Evolutionary conservation across 176 grass and related monocot genomes (phyloP).

Genomic region (Zea luxurians): DNA sequence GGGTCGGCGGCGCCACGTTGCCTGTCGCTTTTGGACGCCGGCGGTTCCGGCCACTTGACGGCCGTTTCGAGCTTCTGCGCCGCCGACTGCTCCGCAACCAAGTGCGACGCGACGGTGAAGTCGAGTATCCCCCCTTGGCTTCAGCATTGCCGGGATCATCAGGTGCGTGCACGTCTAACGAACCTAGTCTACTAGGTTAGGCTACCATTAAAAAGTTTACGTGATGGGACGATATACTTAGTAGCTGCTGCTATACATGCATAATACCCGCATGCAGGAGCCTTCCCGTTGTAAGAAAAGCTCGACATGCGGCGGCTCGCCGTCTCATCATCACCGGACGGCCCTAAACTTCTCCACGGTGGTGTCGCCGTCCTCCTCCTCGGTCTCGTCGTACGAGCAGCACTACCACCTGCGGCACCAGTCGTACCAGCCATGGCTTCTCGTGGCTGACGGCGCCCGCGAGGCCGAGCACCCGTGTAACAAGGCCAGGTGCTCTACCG

Average conservation of each 20-base stretch:
- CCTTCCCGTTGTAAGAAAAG: slow-evolving; percentile 46
- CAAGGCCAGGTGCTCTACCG: background rate
- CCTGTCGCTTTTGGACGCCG: slow-evolving; percentile 38
- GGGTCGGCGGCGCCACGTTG: slow-evolving; percentile 24
- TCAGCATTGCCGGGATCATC: slow-evolving; percentile 45
- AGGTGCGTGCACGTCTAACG: too few relatives aligned
- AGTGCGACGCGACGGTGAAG: background rate
- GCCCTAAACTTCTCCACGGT: slow-evolving; percentile 36
- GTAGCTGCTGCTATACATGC: background rate
- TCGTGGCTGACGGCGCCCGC: background rate
- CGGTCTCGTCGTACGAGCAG: slow-evolving; percentile 36
- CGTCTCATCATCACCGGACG: slow-evolving; percentile 19
- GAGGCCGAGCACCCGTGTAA: slow-evolving; percentile 44
- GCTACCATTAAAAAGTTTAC: background rate
- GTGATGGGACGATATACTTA: background rate
- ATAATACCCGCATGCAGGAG: slow-evolving; percentile 41
- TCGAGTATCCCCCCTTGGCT: slow-evolving; percentile 69
- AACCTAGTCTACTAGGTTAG: background rate
- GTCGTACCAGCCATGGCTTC: slow-evolving; percentile 33
- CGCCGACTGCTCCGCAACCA: slow-evolving; percentile 1
- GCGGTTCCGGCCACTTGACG: slow-evolving; percentile 20
- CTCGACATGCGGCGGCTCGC: slow-evolving; percentile 13
- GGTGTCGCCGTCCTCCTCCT: slow-evolving; percentile 44
- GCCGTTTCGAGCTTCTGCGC: background rate
- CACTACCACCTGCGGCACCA: slow-evolving; percentile 1